These are phyloP conservation scores for Hansenula sp. DNA, from an alignment of 1,139 yeast species.

Conservation along the genomic window DNA sequence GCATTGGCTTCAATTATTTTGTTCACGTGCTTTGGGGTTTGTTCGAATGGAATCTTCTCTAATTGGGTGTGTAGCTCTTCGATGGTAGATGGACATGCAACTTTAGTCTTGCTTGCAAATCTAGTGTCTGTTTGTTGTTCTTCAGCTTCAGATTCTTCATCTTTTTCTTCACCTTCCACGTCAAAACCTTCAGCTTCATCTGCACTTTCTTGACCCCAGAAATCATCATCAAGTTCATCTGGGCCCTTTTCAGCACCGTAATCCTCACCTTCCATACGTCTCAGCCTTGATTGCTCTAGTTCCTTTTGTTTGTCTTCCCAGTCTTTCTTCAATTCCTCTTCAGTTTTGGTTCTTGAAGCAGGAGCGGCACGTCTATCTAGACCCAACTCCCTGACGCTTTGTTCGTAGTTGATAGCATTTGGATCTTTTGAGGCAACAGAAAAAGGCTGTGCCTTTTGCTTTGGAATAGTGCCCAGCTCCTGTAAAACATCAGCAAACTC, in stretches of 20 bases:
- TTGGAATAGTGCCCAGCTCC: conserved; percentile 39
- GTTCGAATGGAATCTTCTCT: conserved; percentile 33
- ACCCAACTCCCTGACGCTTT: conserved; percentile 71
- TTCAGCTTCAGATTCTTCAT: conserved; percentile 20
- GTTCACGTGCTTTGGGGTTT: conserved; percentile 47
- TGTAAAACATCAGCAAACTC: conserved; percentile 75
- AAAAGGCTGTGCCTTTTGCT: conserved; percentile 11
- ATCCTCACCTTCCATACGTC: conserved; percentile 77
- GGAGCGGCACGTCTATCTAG: conserved; percentile 90
- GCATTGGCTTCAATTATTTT: conserved; percentile 60
- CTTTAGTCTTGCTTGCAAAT: conserved; percentile 2
- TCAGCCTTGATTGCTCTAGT: conserved; percentile 71
- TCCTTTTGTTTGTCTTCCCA: conserved; percentile 61
- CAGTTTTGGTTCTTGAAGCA: conserved; percentile 93
- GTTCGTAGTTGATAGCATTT: conserved; percentile 51
- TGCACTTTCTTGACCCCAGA: conserved; percentile 44
- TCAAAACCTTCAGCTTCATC: conserved; percentile 38
- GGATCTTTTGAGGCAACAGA: conserved; percentile 9
- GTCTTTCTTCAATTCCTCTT: conserved; percentile 74
- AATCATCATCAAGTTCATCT: conserved; percentile 58
- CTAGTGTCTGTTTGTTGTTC: conserved; percentile 20
- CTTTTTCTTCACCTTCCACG: conserved; percentile 22
- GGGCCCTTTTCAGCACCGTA: conserved; percentile 52
- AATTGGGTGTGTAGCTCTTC: conserved; percentile 44
- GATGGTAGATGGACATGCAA: conserved; percentile 56